phyloP scores from a whole-genome alignment of 495 filamentous ascomycete species.

The Penicillium tannophilum region DNA sequence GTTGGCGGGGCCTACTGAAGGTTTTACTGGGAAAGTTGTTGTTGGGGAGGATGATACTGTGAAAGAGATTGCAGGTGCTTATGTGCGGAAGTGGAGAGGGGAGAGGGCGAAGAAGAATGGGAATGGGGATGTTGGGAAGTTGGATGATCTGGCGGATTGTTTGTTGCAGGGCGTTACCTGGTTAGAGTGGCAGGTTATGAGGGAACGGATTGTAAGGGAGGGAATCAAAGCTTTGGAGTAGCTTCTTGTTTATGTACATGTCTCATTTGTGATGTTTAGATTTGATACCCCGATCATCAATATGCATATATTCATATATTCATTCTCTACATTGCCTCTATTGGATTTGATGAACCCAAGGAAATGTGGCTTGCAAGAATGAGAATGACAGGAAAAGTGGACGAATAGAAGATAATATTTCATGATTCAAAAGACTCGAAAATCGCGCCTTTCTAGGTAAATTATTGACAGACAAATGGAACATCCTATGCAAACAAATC shows the following conservation, averaged over 20 bases:
- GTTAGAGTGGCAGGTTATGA: slow-evolving; percentile 79
- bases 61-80: slow-evolving; percentile 43
- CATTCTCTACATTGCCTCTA: no score
- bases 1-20: neutral
- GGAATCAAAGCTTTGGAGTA: slow-evolving; percentile 20
- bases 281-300: no score
- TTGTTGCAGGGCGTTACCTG: slow-evolving; percentile 84
- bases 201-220: slow-evolving; percentile 46
- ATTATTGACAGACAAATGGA: no score
- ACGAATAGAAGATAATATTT: neutral
- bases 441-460: no score
- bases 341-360: neutral
- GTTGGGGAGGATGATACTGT: slow-evolving; percentile 39
- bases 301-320: no score
- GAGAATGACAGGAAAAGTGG: neutral
- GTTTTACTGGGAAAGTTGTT: slow-evolving; percentile 9
- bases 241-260: neutral
- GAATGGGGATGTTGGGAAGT: slow-evolving; percentile 53
- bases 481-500: no score
- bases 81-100: slow-evolving; percentile 48
- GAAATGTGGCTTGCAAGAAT: neutral
- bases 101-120: slow-evolving; percentile 22
- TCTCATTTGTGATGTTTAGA: no score
- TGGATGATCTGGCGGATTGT: slow-evolving; percentile 92
- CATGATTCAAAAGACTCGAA: neutral